Evolutionary conservation across 805 yeast genomes (phyloP), one percentile per base, ranked within the genome.

Genomic region (Tetrapisispora phaffii): DNA sequence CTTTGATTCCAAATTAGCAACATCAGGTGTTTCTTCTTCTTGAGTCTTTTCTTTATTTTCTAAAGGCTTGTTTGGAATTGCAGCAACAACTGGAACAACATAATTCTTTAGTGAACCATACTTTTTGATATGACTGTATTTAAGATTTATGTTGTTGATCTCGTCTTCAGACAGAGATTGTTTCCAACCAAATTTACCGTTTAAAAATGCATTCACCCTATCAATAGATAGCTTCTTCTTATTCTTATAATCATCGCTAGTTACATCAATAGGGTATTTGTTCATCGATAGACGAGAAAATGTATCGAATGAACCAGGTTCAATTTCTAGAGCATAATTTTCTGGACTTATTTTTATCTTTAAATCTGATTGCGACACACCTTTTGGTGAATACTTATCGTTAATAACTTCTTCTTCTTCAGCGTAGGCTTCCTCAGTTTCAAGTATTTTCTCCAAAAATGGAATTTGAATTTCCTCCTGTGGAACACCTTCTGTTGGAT

Each of bases 401-500:
- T 47, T 39, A 1, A 42, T 38, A 4, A 23, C 42, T 15, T 36
- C 67, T 10, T 66, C 68, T 34, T 59, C 62, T 17, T 68, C 68
- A 29, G 65, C 73, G 49, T 67, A 69, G 16, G 76, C 82, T 44
- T 73, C 77, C 38, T 70, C 80, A 10, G 76, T 75, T 41, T 68
- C 73, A 39, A 78, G 77, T 39, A 80, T 66, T 44, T 71, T 73
- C 53, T 79, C 82, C 52, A 85, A 68, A 64, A 90, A 84, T 22
- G 97, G 97, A 63, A 86, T 71, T 50, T 76, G 75, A 45, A 93
- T 75, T 52, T 79, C 79, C 36, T 83, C 79, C 17, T 85, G 77
- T 16, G 87, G 80, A 16, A 93, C 83, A 26, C 97, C 97, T 64
- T 93, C 99, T 2, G 99, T 93, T 33, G 98, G 97, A 57, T 87